Percentiles rank a stretch among this genome's conserved stretches.
Conservation (phyloP, 495 filamentous ascomycete species). For the Staphylotrichum tortipilum region DNA sequence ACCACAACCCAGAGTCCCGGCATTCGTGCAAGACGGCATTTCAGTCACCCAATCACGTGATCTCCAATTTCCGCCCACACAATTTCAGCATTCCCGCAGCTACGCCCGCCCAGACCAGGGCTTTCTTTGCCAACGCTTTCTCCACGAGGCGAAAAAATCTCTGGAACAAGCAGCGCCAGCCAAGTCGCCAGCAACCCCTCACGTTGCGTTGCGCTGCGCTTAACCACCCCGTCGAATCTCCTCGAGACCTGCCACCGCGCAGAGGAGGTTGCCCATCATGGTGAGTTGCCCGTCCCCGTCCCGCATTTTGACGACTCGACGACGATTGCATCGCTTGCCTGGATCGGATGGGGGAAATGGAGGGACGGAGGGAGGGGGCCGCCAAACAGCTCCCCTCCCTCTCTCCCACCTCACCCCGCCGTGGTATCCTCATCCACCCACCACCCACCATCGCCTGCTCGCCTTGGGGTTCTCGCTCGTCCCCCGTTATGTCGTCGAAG, state of each 20-base stretch:
- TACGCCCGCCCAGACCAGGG: constrained; percentile 19
- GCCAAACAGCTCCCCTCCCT: background rate
- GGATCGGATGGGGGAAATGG: no score
- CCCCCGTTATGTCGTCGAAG: no score
- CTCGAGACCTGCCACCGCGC: constrained; percentile 22
- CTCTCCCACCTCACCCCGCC: constrained; percentile 6
- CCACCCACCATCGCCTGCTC: no score
- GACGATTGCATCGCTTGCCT: no score
- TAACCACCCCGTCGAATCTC: constrained; percentile 18
- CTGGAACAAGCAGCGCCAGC: constrained; percentile 24
- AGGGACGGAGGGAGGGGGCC: no score
- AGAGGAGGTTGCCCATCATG: constrained; percentile 37
- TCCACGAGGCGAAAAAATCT: constrained; percentile 31
- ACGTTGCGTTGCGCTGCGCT: constrained; percentile 22
- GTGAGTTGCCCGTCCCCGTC: constrained; percentile 27
- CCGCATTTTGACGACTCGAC: background rate
- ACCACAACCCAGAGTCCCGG: no score
- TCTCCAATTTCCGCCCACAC: constrained; percentile 27
- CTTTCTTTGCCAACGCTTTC: constrained; percentile 23
- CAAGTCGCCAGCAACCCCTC: constrained; percentile 27
- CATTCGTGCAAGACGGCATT: no score
- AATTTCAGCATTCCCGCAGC: constrained; percentile 22
- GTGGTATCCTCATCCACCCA: constrained; percentile 6
- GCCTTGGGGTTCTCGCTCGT: no score
- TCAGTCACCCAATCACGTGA: constrained; percentile 21